Conservation (phyloP, 805 yeast genomes). For the Lachancea lanzarotensis region DNA sequence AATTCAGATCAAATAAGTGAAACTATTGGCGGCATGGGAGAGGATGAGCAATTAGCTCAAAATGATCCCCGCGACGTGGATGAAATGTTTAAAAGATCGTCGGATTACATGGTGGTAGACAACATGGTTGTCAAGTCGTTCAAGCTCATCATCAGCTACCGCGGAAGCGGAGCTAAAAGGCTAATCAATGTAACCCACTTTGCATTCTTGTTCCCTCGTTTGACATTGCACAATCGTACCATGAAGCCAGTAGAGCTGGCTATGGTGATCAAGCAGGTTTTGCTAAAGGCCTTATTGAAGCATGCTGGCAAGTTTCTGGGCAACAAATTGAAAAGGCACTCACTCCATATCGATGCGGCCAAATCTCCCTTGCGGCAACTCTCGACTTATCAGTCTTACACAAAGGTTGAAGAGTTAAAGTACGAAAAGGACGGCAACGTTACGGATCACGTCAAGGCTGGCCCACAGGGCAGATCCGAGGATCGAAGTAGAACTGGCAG, state of each 20-base stretch:
- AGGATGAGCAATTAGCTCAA: background rate
- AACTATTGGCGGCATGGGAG: conserved; percentile 1
- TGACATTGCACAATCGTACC: conserved; percentile 52
- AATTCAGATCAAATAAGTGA: conserved; percentile 6
- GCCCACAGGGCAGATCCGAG: background rate
- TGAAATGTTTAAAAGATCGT: conserved; percentile 70
- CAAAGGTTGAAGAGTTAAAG: conserved; percentile 11
- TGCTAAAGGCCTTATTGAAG: conserved; percentile 49
- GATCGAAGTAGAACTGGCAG: background rate
- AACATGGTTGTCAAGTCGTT: conserved; percentile 47
- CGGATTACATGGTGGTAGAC: conserved; percentile 62
- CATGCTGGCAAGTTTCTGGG: conserved; percentile 74
- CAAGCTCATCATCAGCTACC: conserved; percentile 62
- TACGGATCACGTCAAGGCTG: background rate
- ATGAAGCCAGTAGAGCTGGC: conserved; percentile 71
- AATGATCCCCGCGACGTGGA: conserved; percentile 11
- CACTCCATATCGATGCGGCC: conserved; percentile 1
- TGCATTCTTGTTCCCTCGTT: conserved; percentile 54
- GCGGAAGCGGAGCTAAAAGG: conserved; percentile 63
- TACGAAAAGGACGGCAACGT: background rate
- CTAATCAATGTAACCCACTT: conserved; percentile 75
- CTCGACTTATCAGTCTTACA: conserved; percentile 12
- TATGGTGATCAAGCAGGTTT: conserved; percentile 51
- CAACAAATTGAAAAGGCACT: conserved; percentile 50
- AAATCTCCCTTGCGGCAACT: conserved; percentile 10